phyloP scores from a whole-genome alignment of 2,329 filamentous ascomycete species.

The Bertia moriformis region DNA sequence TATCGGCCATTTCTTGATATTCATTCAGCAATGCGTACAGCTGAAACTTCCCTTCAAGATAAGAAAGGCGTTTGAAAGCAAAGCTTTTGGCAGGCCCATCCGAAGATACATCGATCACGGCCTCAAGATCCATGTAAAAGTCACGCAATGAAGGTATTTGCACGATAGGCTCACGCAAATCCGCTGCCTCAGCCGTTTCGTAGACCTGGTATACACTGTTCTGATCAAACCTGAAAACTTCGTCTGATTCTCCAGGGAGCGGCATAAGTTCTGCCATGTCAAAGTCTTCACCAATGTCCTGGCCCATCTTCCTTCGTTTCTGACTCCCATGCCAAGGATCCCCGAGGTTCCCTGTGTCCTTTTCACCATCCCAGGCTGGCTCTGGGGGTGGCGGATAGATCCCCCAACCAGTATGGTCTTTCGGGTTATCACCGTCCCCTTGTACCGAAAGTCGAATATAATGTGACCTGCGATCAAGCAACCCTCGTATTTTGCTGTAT shows the following conservation, averaged over 20 bases:
- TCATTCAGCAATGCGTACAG: slow-evolving; percentile 86
- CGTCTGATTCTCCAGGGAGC: slow-evolving; percentile 53
- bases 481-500: slow-evolving; percentile 76
- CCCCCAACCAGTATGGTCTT: slow-evolving; percentile 67
- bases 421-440: slow-evolving; percentile 70
- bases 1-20: slow-evolving; percentile 95
- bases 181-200: slow-evolving; percentile 47
- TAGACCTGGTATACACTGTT: slow-evolving; percentile 89
- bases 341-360: not conserved
- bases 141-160: slow-evolving; percentile 84
- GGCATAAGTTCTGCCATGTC: slow-evolving; percentile 65
- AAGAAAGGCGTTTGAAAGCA: slow-evolving; percentile 84
- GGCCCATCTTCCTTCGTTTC: slow-evolving; percentile 64
- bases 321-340: not conserved
- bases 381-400: slow-evolving; percentile 87
- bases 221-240: slow-evolving; percentile 66
- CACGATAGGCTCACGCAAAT: slow-evolving; percentile 56
- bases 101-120: slow-evolving; percentile 74
- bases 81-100: slow-evolving; percentile 96
- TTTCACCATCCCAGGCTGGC: slow-evolving; percentile 66
- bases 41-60: slow-evolving; percentile 93
- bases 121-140: slow-evolving; percentile 88
- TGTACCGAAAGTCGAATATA: slow-evolving; percentile 81
- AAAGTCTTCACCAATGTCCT: slow-evolving; percentile 87
- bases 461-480: slow-evolving; percentile 76